Evolutionary conservation across 768 basidiomycete genomes (phyloP).

Genomic region (Termitomyces sp.): DNA sequence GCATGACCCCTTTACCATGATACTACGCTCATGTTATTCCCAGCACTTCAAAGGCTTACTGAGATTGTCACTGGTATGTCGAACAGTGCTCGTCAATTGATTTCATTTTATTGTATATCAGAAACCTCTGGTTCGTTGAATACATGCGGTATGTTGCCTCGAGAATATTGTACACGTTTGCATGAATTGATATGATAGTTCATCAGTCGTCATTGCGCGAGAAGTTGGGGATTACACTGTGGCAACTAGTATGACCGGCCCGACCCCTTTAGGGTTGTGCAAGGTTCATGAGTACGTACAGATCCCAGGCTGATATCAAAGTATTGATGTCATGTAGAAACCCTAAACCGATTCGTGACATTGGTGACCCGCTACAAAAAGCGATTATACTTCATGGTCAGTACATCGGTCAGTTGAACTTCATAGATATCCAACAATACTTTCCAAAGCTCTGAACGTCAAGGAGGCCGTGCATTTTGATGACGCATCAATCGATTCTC

Average conservation of each 20-base stretch:
- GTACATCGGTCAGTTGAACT: slow-evolving; percentile 14
- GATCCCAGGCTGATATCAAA: not conserved
- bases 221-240: slow-evolving; percentile 71
- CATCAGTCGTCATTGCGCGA: slow-evolving; percentile 56
- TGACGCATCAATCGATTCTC: slow-evolving; percentile 60
- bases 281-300: slow-evolving; percentile 63
- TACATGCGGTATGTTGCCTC: slow-evolving; percentile 43
- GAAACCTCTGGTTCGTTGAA: slow-evolving; percentile 66
- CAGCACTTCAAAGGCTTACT: slow-evolving; percentile 64
- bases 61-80: slow-evolving; percentile 63
- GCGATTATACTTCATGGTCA: slow-evolving; percentile 65
- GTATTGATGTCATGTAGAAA: slow-evolving; percentile 35
- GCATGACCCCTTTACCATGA: not conserved
- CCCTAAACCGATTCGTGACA: slow-evolving; percentile 53
- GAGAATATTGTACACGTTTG: not conserved
- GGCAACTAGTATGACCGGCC: slow-evolving; percentile 65
- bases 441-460: slow-evolving; percentile 52
- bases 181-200: not conserved
- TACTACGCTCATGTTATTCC: not conserved
- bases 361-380: slow-evolving; percentile 59
- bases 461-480: slow-evolving; percentile 59
- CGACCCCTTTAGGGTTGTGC: slow-evolving; percentile 52
- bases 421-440: not conserved
- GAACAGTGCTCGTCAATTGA: not conserved
- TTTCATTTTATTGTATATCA: slow-evolving; percentile 13